Evolutionary conservation across 441 rosid species (phyloP).

Genomic region (Jatropha multifida): DNA sequence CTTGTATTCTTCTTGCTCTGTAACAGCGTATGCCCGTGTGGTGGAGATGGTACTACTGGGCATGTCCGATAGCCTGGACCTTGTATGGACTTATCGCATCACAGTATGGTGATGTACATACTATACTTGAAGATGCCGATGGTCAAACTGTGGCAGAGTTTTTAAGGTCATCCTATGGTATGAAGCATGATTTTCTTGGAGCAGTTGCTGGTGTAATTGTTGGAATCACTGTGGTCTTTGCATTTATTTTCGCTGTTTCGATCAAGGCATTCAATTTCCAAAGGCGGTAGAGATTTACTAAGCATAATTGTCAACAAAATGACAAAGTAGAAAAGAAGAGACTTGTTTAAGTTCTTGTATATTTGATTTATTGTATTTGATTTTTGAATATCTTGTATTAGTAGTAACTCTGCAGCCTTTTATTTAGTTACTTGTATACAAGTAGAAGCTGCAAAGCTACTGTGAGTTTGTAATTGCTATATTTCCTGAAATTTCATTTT

Average conservation of each 20-base stretch:
- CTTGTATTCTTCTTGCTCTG: background rate
- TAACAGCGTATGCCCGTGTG: slow-evolving; percentile 49
- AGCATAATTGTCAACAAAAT: background rate
- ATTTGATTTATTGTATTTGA: background rate
- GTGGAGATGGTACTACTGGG: slow-evolving; percentile 61
- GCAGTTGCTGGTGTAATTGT: slow-evolving; percentile 10
- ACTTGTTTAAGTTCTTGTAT: background rate
- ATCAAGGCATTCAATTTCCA: slow-evolving; percentile 19
- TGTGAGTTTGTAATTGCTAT: background rate
- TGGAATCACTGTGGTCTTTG: slow-evolving; percentile 16
- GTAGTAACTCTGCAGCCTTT: background rate
- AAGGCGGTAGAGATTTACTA: background rate
- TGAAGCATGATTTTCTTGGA: slow-evolving; percentile 26
- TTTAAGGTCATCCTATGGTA: slow-evolving; percentile 7
- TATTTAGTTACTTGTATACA: background rate
- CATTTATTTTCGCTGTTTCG: slow-evolving; percentile 17
- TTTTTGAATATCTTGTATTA: background rate
- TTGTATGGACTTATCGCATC: slow-evolving; percentile 48
- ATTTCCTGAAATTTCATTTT: background rate
- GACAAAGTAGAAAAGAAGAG: background rate
- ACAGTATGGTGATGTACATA: slow-evolving; percentile 44
- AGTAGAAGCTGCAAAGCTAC: background rate
- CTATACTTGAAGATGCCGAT: slow-evolving; percentile 11
- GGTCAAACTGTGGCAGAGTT: slow-evolving; percentile 6
- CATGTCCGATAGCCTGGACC: slow-evolving; percentile 54